Base-by-base conservation (phyloP, 1,284 basidiomycete species). In the Sanguinoderma infundibulare region DNA sequence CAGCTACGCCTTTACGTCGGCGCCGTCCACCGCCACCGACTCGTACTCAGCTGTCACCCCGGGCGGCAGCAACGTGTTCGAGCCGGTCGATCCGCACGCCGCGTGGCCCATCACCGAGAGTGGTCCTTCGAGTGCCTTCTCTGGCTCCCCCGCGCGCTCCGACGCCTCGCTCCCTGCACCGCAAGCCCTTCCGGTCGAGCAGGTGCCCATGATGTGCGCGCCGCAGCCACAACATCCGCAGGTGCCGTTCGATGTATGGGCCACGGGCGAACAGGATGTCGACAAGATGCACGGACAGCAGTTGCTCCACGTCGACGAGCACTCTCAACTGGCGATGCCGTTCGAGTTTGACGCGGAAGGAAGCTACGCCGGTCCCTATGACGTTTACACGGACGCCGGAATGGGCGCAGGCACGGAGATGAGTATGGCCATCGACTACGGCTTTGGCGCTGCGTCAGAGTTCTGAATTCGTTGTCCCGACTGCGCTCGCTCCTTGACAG, bases 61-160 rank as follows among this genome's bases (percentile, higher is more conserved):
- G 1, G 54, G 53, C 15, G 35, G 52, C 1, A 32, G 42, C 32
- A 40, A 35, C 28, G 35, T 59, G 51, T 62, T 55, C 55, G 56
- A 60, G 30, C 55, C 63, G 59, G 55, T 59, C 56, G 49, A 62
- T 58, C 62, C 72, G n/a, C 67, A 72, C 24, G 77, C 78, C 3
- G 67, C 35, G 36, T 66, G 65, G 65, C 61, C 59, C 6, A 42
- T 57, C 24, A 34, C 51, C 22, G 62, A 63, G 65, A 66, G 65
- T 50, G 65, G 75, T 1, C 74, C 81, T 1, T 77, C 80, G 5
- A 80, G 81, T 14, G 70, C 76, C 9, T 81, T 82, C 69, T 79
- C 80, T 0, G 78, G 78, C 10, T 84, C 83, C 0, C 83, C 83
- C 0, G 73, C 77, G 0, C 76, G 62, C 2, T 81, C 80, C 0